phyloP scores from a whole-genome alignment of 2,329 filamentous ascomycete genomes.

The Tolypocladium ophioglossoides region DNA sequence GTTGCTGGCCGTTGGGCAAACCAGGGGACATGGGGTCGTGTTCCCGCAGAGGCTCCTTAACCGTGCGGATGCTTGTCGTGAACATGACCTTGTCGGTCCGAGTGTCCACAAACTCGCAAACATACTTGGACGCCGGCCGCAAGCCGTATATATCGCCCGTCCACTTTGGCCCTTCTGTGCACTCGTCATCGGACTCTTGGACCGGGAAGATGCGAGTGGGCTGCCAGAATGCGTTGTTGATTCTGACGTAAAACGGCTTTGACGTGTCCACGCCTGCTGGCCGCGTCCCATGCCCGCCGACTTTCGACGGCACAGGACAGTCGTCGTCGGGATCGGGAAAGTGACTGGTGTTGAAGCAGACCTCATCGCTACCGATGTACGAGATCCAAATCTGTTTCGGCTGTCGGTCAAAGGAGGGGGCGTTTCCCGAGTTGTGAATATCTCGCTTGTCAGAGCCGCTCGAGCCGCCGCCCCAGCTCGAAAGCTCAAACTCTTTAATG shows the following conservation, averaged over 20 bases:
- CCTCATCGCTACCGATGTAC: conserved; percentile 67
- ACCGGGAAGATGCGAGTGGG: conserved; percentile 58
- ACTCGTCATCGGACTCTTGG: conserved; percentile 15
- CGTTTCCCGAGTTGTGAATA: conserved; percentile 66
- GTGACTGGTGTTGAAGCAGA: conserved; percentile 64
- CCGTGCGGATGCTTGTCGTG: conserved; percentile 60
- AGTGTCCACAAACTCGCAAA: conserved; percentile 66
- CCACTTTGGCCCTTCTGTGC: conserved; percentile 45
- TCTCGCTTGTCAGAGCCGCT: conserved; percentile 64
- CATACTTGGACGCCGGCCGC: conserved; percentile 65
- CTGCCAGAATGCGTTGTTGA: conserved; percentile 74
- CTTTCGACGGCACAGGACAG: conserved; percentile 10
- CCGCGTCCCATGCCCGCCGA: conserved; percentile 20
- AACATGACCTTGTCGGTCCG: conserved; percentile 56
- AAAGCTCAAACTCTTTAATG: conserved; percentile 82
- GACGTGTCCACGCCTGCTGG: conserved; percentile 49
- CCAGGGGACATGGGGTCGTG: conserved; percentile 17
- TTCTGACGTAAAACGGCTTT: conserved; percentile 68
- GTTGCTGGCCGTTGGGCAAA: conserved; percentile 39
- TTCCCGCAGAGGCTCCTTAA: conserved; percentile 31
- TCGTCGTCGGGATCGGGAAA: conserved; percentile 38
- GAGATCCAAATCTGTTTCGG: conserved; percentile 71
- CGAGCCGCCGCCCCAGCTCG: conserved; percentile 55
- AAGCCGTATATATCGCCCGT: conserved; percentile 60
- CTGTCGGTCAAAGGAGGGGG: conserved; percentile 54